Evolutionary conservation across 495 filamentous ascomycete species (phyloP).

Genomic region (Aspergillus homomorphus): DNA sequence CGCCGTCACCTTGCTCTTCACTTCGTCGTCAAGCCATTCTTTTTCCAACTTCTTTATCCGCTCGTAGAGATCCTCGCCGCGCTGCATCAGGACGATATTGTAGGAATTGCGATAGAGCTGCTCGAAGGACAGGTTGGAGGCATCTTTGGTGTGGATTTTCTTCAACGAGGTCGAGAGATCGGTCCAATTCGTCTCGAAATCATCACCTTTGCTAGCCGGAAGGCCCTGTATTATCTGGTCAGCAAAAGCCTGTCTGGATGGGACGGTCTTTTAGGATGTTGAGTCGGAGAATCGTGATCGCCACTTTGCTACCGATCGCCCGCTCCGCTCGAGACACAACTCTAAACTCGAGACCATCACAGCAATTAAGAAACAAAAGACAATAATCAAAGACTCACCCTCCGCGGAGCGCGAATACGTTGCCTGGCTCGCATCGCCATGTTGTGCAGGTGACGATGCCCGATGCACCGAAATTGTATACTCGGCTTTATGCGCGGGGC

Average conservation of each 20-base stretch:
- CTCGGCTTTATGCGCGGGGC: conserved; percentile 18
- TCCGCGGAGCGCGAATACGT: conserved; percentile 69
- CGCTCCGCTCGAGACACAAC: background rate
- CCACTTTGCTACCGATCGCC: background rate
- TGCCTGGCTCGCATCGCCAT: conserved; percentile 67
- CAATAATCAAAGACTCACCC: conserved; percentile 48
- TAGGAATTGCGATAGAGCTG: conserved; percentile 95
- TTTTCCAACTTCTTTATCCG: conserved; percentile 75
- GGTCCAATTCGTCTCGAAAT: conserved; percentile 81
- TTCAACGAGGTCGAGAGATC: conserved; percentile 67
- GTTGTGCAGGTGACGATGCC: conserved; percentile 16
- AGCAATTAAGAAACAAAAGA: background rate
- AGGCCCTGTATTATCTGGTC: conserved; percentile 46
- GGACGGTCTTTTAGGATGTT: background rate
- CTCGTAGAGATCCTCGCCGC: conserved; percentile 80
- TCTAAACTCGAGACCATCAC: background rate
- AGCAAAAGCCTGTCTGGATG: conserved; percentile 7
- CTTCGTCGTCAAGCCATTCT: conserved; percentile 67
- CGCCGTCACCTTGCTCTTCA: conserved; percentile 59
- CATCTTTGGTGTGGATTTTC: conserved; percentile 91
- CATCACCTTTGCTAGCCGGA: conserved; percentile 51
- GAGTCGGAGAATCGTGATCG: background rate
- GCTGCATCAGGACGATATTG: conserved; percentile 84
- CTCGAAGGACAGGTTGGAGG: conserved; percentile 88
- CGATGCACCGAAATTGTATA: conserved; percentile 12